These are phyloP conservation scores for Acanthamoeba castellanii DNA, from an alignment of 208 protist species.

Conservation along the genomic window DNA sequence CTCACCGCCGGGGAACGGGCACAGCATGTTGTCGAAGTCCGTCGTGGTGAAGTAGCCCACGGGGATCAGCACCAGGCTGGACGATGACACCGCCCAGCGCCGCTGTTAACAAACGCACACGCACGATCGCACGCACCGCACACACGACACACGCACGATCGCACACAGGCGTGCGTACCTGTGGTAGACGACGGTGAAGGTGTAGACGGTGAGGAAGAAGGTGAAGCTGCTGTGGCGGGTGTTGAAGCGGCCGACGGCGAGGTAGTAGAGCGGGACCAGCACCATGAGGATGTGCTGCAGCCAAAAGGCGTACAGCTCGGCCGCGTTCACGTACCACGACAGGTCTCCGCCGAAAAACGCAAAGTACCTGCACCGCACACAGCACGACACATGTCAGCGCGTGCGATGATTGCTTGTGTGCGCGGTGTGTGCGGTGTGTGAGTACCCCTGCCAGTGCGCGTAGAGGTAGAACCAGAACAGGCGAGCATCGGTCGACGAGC, in stretches of 20 bases:
- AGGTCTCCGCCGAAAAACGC: slow-evolving; percentile 54
- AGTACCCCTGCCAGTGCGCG: slow-evolving; percentile 58
- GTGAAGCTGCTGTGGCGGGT: slow-evolving; percentile 8
- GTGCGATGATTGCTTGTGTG: background rate
- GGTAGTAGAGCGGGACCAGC: slow-evolving; percentile 65
- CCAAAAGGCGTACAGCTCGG: slow-evolving; percentile 70
- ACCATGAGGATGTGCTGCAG: slow-evolving; percentile 65
- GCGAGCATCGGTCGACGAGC: background rate
- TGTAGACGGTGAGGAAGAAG: slow-evolving; percentile 52
- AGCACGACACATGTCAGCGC: background rate
- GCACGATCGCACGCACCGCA: background rate
- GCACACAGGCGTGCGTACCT: background rate
- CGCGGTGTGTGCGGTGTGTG: background rate
- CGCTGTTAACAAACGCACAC: background rate
- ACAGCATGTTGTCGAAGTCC: slow-evolving; percentile 64
- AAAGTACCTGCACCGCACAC: slow-evolving; percentile 16
- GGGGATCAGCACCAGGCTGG: slow-evolving; percentile 39
- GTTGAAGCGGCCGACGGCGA: slow-evolving; percentile 40
- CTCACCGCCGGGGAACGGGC: background rate
- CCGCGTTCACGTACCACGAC: slow-evolving; percentile 59
- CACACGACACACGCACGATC: background rate
- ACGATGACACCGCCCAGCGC: too few species aligned
- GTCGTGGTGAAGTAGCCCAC: slow-evolving; percentile 31
- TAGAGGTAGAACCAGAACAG: slow-evolving; percentile 56
- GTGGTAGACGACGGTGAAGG: slow-evolving; percentile 41